These are phyloP conservation scores for Sclerotinia minor DNA, from an alignment of 2,329 filamentous ascomycete genomes.

Conservation along the genomic window DNA sequence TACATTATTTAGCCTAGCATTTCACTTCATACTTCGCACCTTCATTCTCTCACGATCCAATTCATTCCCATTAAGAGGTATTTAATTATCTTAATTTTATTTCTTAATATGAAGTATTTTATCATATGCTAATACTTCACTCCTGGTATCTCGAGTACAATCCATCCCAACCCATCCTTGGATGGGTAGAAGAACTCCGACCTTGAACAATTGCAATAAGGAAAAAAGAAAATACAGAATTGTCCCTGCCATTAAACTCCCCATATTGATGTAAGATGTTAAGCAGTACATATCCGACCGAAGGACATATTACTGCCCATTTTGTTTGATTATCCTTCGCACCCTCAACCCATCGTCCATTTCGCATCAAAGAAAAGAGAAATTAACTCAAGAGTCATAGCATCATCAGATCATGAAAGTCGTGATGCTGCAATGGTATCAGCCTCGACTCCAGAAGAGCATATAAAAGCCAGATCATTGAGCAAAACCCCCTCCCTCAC, in stretches of 20 bases:
- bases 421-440: conserved; percentile 21
- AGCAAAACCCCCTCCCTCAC: conserved; percentile 21
- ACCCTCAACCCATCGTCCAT: conserved; percentile 2
- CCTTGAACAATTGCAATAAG: conserved; percentile 11
- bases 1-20: not conserved
- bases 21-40: too few species aligned
- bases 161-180: conserved; percentile 6
- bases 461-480: conserved; percentile 12
- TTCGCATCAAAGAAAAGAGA: not conserved
- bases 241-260: conserved; percentile 25
- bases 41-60: not conserved
- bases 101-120: conserved; percentile 17
- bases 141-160: conserved; percentile 23
- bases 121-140: conserved; percentile 22
- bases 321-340: conserved; percentile 13
- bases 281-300: conserved; percentile 16
- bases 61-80: not conserved
- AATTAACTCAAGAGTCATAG: conserved; percentile 14
- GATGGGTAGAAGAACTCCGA: conserved; percentile 12
- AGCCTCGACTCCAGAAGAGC: conserved; percentile 16
- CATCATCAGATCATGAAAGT: conserved; percentile 26
- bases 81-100: conserved; percentile 4
- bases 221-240: conserved; percentile 10
- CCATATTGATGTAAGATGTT: conserved; percentile 20
- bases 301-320: not conserved